A percentile compares a stretch with the other conserved stretches of the same genome.
Evolutionary conservation across 78 protist genomes (phyloP).

Genomic region (Trichosphaerium sp.): DNA sequence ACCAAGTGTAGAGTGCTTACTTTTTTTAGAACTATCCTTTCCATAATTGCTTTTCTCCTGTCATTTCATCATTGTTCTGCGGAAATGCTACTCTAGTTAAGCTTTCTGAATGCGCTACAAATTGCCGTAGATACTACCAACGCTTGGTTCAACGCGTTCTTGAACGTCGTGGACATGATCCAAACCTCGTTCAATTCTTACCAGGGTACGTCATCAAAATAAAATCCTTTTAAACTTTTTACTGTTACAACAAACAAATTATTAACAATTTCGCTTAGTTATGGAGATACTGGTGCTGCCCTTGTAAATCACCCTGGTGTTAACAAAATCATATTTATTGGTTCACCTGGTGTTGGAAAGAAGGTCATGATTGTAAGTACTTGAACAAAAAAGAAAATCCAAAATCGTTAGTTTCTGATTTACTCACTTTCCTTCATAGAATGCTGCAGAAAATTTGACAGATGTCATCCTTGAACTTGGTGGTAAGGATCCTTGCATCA

Average conservation of each 20-base stretch:
- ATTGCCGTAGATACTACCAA: conserved; percentile 24
- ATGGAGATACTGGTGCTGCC: conserved; percentile 53
- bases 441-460: conserved; percentile 45
- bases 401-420: no score
- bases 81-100: conserved; percentile 58
- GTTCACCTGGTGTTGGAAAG: conserved; percentile 59
- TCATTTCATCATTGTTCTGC: conserved; percentile 57
- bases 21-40: conserved; percentile 69
- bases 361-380: conserved; percentile 44
- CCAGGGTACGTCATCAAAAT: no score
- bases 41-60: conserved; percentile 48
- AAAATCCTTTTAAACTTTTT: no score
- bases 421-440: neutral
- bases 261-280: no score
- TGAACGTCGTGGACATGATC: conserved; percentile 27
- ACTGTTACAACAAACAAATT: no score
- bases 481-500: conserved; percentile 54
- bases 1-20: no score
- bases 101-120: conserved; percentile 58
- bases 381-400: neutral
- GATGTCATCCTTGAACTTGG: conserved; percentile 55
- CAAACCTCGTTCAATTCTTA: conserved; percentile 44
- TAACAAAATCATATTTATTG: conserved; percentile 56
- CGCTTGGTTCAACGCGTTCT: conserved; percentile 33
- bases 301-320: conserved; percentile 38